Evolutionary conservation across 2,329 filamentous ascomycete species (phyloP).

Genomic region (Cytospora paraplurivora): DNA sequence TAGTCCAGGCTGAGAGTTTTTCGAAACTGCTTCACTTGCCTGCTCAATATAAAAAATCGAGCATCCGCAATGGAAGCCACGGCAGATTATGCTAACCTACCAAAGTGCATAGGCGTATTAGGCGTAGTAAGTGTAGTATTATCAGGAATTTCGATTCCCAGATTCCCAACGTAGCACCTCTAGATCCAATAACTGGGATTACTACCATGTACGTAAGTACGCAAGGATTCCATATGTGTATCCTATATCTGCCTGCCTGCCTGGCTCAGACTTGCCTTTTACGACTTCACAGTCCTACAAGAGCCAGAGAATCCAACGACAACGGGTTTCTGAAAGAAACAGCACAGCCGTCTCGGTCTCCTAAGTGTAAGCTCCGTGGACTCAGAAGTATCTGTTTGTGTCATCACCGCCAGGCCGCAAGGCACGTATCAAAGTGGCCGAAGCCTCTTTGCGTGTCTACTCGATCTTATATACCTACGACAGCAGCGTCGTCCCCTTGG

Average conservation of each 20-base stretch:
- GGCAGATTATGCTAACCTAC: too few species aligned
- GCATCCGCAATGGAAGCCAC: too few species aligned
- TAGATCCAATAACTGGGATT: not conserved
- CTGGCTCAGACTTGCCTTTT: constrained; percentile 45
- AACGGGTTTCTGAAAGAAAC: constrained; percentile 57
- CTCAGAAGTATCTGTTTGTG: constrained; percentile 75
- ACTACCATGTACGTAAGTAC: not conserved
- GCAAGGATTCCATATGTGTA: not conserved
- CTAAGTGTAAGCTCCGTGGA: constrained; percentile 36
- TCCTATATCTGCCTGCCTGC: constrained; percentile 1
- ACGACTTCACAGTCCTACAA: constrained; percentile 38
- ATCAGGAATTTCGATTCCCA: too few species aligned
- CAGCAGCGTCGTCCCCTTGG: constrained; percentile 68
- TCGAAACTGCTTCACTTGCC: not conserved
- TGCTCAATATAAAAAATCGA: not conserved
- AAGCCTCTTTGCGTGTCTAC: not conserved
- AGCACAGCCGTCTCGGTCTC: constrained; percentile 40
- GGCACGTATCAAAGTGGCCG: not conserved
- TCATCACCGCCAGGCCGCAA: constrained; percentile 62
- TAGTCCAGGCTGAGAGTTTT: not conserved
- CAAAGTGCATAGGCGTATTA: too few species aligned
- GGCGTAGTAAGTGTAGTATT: too few species aligned
- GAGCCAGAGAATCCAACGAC: constrained; percentile 32
- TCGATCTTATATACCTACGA: constrained; percentile 35
- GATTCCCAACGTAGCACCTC: not conserved